Evolutionary conservation across 2,329 filamentous ascomycete genomes (phyloP), one percentile per base, ranked within the genome.

Genomic region (Bisporella sp.): DNA sequence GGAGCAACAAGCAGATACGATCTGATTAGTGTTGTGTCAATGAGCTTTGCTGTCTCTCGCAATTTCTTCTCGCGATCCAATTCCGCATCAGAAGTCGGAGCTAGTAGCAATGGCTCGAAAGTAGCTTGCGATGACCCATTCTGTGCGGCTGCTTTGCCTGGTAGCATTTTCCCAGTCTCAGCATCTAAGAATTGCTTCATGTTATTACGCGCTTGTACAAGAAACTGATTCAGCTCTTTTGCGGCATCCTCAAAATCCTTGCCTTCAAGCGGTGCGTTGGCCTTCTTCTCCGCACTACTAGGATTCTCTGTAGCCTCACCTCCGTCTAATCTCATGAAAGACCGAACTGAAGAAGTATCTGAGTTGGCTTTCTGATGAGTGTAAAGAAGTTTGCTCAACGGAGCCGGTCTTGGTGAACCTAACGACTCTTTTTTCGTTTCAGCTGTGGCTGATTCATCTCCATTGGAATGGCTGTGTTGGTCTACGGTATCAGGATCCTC

Each of bases 1-100:
- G 93, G 92, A 6, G 84, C 84, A 4, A 87, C 89, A 62, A 92
- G 89, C 91, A 99, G 97, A 67, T 96, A 95, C 0, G 89, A 87
- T 12, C 92, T 82, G 73, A 99, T 97, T 0, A 99, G 77, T 1
- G 91, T 92, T 0, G 93, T 99, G 64, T 99, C 93, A 5, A 97
- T 89, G 2, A 96, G 72, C 46, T 81, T 84, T 35, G 93, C 95
- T 1, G 86, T 89, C 37, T 84, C 77, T 9, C 83, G 78, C 2
- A 97, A 75, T 56, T 86, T 84, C 45, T 81, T 73, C 58, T 88
- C 82, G 55, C 89, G 84, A 54, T 88, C 77, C 37, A 73, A 65
- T 11, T 72, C 65, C 3, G 68, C 66, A 30, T 68, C 59, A 31
- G 60, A 59, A 48, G 59, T 57, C 43, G 57, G 63, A 4, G 73